Base-by-base conservation (phyloP, 2,329 filamentous ascomycete genomes). In the Phaeoacremonium minimum region DNA sequence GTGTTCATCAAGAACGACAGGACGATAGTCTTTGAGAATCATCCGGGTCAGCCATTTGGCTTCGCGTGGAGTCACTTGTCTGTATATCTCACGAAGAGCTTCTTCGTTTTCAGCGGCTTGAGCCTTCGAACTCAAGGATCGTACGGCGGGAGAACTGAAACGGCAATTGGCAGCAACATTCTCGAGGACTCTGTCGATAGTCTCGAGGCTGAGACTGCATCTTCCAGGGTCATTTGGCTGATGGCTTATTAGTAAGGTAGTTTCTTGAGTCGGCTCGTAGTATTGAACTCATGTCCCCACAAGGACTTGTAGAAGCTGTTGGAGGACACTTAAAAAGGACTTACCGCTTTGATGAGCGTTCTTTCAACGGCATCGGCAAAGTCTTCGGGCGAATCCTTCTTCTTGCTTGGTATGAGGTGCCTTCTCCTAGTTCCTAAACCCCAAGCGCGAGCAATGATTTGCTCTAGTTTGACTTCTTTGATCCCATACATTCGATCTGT, bases 1-100 rank as follows among this genome's bases (percentile, higher is more conserved):
- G 2, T 57, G 46, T 6, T 66, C 60, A 15, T 88, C 77, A 2
- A 94, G 52, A 2, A 73, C 55, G 0, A 90, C 67, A 0, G 85
- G 83, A n/a, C 73, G 69, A 41, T 83, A 86, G 44, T 82, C 75
- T 52, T 94, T 93, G 18, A 95, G 65, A 6, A 95, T 69, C 18
- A 96, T 66, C 4, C 90, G 75, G 0, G 86, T 86, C 9, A 95
- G 70, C 90, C 90, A 96, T 61, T 95, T 95, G 4, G 82, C 84
- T 52, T 95, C 86, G 30, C 69, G 67, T 4, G 86, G 76, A 31
- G 68, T 67, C 8, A 88, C 53, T 7, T 76, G 73, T 18, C 61
- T 64, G 49, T 85, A 85, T 1, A 90, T 52, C 0, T 56, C 53
- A 15, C 67, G 66, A 2, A 91, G 56, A 4, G 70, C 55, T 5